Evolutionary conservation across 805 yeast species (phyloP).

Genomic region (Komagataella kurtzmanii): DNA sequence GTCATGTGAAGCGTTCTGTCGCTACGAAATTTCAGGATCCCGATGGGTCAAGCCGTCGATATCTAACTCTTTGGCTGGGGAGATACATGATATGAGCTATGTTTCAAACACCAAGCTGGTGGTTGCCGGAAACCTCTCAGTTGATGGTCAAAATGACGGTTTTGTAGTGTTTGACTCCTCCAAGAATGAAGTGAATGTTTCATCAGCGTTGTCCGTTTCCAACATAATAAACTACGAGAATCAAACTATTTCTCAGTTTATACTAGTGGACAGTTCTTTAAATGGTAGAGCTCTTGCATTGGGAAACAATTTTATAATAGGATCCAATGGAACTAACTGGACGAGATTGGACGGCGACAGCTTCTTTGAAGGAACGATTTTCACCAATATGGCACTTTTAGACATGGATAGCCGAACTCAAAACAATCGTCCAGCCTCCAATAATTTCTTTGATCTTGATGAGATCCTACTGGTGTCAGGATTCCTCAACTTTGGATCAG

Average conservation of each 20-base stretch:
- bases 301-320: constrained; percentile 24
- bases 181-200: constrained; percentile 13
- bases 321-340: constrained; percentile 38
- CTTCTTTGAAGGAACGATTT: constrained; percentile 15
- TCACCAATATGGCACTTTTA: constrained; percentile 32
- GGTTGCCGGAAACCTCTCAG: constrained; percentile 37
- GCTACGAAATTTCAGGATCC: constrained; percentile 38
- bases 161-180: constrained; percentile 44
- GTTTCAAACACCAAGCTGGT: constrained; percentile 22
- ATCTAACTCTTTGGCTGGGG: constrained; percentile 29
- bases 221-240: constrained; percentile 16
- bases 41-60: constrained; percentile 38
- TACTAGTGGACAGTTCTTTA: constrained; percentile 32
- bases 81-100: constrained; percentile 39
- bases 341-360: constrained; percentile 23
- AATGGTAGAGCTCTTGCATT: constrained; percentile 26
- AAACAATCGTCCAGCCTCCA: constrained; percentile 13
- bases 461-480: constrained; percentile 49
- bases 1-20: constrained; percentile 51
- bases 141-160: constrained; percentile 21
- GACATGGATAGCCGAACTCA: constrained; percentile 12
- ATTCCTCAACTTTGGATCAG: constrained; percentile 26
- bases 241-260: constrained; percentile 14
- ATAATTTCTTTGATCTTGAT: constrained; percentile 26
- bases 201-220: constrained; percentile 15